phyloP scores from a whole-genome alignment of 78 protist species.

The Pelomyxa schiedti region DNA sequence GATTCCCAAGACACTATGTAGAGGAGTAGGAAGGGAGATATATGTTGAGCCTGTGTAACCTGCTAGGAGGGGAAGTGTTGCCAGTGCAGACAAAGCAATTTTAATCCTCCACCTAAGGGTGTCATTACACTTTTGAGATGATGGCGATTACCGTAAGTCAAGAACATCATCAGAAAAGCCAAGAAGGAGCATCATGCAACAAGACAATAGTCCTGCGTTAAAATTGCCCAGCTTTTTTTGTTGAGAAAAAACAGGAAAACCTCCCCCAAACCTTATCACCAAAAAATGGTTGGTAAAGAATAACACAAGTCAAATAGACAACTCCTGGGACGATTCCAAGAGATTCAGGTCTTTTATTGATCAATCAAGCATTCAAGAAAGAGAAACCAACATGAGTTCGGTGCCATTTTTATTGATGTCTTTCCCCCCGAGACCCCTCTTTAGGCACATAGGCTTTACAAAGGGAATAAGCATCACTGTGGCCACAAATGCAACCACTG shows the following conservation, averaged over 20 bases:
- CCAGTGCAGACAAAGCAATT: slow-evolving; percentile 74
- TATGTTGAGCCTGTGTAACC: slow-evolving; percentile 68
- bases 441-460: not conserved
- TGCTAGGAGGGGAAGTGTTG: slow-evolving; percentile 89
- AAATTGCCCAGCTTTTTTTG: slow-evolving; percentile 41
- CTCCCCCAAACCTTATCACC: slow-evolving; percentile 12
- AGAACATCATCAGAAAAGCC: slow-evolving; percentile 98
- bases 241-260: not conserved
- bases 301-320: slow-evolving; percentile 50
- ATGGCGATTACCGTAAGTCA: slow-evolving; percentile 48
- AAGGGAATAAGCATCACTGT: not conserved
- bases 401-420: not conserved
- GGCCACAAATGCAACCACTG: too few species aligned
- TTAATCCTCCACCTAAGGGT: slow-evolving; percentile 68
- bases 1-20: not conserved
- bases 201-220: slow-evolving; percentile 68
- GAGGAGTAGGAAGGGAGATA: slow-evolving; percentile 48
- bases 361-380: not conserved
- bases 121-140: not conserved
- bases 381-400: not conserved
- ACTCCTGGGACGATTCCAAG: slow-evolving; percentile 65
- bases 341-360: slow-evolving; percentile 63
- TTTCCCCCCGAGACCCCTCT: not conserved
- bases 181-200: slow-evolving; percentile 79
- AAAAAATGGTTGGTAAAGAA: slow-evolving; percentile 56